phyloP scores from a whole-genome alignment of 2,329 filamentous ascomycete genomes.

The Monosporascus sp. region DNA sequence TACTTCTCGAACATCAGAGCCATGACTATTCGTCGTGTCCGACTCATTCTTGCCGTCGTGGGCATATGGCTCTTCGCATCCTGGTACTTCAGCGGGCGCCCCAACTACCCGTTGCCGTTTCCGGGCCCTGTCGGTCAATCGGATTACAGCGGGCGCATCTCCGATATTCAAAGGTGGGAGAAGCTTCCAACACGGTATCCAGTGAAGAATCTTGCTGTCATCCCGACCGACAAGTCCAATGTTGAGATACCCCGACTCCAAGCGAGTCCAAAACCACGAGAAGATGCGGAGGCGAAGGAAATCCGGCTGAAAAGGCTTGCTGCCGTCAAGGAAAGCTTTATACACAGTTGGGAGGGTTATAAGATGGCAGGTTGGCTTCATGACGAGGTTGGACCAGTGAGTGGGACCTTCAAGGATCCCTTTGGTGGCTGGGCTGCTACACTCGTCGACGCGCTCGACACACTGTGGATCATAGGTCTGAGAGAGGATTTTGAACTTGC shows the following conservation, averaged over 20 bases:
- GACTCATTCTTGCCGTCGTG: conserved; percentile 23
- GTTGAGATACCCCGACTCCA: conserved; percentile 57
- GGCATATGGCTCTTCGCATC: conserved; percentile 24
- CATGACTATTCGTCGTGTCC: conserved; percentile 26
- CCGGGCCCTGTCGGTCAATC: conserved; percentile 1
- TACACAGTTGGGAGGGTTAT: conserved; percentile 56
- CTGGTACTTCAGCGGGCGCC: conserved; percentile 26
- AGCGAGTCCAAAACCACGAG: conserved; percentile 41
- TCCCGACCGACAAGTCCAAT: conserved; percentile 34
- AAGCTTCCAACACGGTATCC: conserved; percentile 31
- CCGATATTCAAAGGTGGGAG: conserved; percentile 18
- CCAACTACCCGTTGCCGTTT: conserved; percentile 9
- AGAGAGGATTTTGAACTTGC: conserved; percentile 61
- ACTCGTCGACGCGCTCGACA: conserved; percentile 62
- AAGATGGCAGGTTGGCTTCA: conserved; percentile 57
- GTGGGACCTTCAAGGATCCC: conserved; percentile 45
- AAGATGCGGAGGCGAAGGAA: conserved; percentile 29
- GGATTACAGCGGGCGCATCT: too few relatives aligned
- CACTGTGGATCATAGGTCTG: conserved; percentile 69
- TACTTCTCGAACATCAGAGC: background rate
- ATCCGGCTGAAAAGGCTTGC: conserved; percentile 33
- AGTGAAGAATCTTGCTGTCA: conserved; percentile 23
- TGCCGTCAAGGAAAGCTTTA: conserved; percentile 46
- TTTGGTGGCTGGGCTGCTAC: conserved; percentile 66
- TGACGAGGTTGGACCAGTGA: conserved; percentile 57